Evolutionary conservation across 805 yeast genomes (phyloP).

Genomic region (Wickerhamiella domercqiae): DNA sequence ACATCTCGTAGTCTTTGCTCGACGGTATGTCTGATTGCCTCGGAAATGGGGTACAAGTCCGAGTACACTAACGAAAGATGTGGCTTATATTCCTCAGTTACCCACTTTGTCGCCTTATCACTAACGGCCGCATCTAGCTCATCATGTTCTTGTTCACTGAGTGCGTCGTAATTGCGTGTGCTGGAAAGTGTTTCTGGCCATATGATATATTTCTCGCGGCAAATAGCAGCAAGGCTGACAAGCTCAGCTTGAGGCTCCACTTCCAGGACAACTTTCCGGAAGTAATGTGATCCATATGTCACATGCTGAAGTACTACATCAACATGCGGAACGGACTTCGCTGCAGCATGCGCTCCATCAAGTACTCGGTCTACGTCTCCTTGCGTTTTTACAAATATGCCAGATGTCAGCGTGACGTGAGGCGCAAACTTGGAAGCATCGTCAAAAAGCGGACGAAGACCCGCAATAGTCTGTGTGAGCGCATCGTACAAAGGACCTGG

Average conservation of each 20-base stretch:
- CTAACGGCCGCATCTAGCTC: background rate
- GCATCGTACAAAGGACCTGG: slow-evolving; percentile 39
- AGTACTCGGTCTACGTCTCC: slow-evolving; percentile 47
- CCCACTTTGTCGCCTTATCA: slow-evolving; percentile 42
- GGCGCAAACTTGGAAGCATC: slow-evolving; percentile 59
- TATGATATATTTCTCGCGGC: slow-evolving; percentile 24
- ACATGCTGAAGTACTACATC: slow-evolving; percentile 31
- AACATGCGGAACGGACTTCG: slow-evolving; percentile 27
- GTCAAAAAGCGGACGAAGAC: slow-evolving; percentile 55
- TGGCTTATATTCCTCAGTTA: slow-evolving; percentile 42
- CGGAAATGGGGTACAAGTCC: slow-evolving; percentile 46
- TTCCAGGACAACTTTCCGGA: slow-evolving; percentile 40
- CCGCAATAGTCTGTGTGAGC: slow-evolving; percentile 42
- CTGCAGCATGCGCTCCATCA: slow-evolving; percentile 44
- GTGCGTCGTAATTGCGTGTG: slow-evolving; percentile 17
- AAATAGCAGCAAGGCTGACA: slow-evolving; percentile 33
- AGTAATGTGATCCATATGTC: slow-evolving; percentile 33
- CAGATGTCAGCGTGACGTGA: slow-evolving; percentile 61
- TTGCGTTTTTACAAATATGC: slow-evolving; percentile 33
- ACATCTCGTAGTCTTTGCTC: slow-evolving; percentile 52
- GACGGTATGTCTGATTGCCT: slow-evolving; percentile 47
- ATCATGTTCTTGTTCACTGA: slow-evolving; percentile 12
- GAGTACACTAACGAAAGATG: slow-evolving; percentile 62
- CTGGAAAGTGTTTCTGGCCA: slow-evolving; percentile 15
- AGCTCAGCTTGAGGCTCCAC: slow-evolving; percentile 33